Evolutionary conservation across 2,329 filamentous ascomycete genomes (phyloP).

Genomic region (Paramyrothecium sp.): DNA sequence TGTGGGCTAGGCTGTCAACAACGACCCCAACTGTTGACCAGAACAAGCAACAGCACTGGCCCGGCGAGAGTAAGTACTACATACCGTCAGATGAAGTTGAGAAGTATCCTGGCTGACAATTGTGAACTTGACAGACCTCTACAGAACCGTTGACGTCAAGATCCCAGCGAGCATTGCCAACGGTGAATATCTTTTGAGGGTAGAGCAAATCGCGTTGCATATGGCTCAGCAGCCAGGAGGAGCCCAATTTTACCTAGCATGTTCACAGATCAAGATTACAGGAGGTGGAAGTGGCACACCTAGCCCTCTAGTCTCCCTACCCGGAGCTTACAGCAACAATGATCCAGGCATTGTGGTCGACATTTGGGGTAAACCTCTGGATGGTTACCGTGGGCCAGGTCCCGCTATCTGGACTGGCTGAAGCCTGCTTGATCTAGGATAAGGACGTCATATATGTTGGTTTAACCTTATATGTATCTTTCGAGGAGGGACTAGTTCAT

Average conservation of each 20-base stretch:
- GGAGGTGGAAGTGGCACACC: background rate
- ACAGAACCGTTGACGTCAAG: background rate
- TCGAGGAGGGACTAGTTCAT: no score
- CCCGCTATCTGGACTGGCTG: constrained; percentile 1
- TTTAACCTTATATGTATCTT: no score
- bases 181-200: constrained; percentile 1
- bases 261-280: background rate
- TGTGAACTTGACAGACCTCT: background rate
- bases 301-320: background rate
- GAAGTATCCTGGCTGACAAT: background rate
- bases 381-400: background rate
- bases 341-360: constrained; percentile 1
- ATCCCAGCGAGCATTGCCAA: background rate
- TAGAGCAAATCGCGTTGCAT: background rate
- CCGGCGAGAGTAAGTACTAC: background rate
- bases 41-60: background rate
- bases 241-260: background rate
- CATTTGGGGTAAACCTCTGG: background rate
- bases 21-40: background rate
- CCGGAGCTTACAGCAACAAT: background rate
- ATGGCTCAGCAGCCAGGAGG: background rate
- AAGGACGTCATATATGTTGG: no score
- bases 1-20: background rate
- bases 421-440: no score
- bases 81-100: background rate